Evolutionary conservation across 208 protist species (phyloP), one percentile per base, ranked within the genome.

Genomic region (Trypanosoma lewisi): DNA sequence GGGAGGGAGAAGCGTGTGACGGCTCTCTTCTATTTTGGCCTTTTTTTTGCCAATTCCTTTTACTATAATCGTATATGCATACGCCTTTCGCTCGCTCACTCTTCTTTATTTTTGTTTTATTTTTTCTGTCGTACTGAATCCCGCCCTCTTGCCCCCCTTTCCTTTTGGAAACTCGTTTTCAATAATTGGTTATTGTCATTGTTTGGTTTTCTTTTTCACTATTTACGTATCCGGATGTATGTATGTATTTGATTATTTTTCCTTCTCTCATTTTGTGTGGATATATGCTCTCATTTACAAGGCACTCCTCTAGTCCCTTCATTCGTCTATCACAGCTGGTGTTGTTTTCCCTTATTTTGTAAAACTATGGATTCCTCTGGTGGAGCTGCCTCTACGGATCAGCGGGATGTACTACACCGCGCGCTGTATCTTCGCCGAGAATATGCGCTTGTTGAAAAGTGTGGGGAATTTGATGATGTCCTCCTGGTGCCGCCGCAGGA

Each of bases 391-490:
- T 33, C 51, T n/a, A 55, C 59, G 8, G 49, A 49, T 23, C 19
- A 12, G 0, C 73, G 67, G n/a, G 80, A 84, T 45, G 50, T 68
- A 21, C 69, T 90, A 19, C 83, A 76, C 59, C 77, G 84, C 14
- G 51, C 78, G 17, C 56, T 87, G 14, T 91, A 91, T 56, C 55
- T 91, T 0, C 84, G 81, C 14, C 59, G 84, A 8, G 80, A 91
- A 66, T 79, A 76, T 42, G 65, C 53, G n/a, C 59, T 67, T 21
- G 30, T 80, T 2, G 37, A 55, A 45, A 21, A 44, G 39, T 50
- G 55, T 17, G 67, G 67, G 17, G 57, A 68, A 19, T 71, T 79
- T 34, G 50, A 63, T 17, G 73, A 79, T 48, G 39, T 79, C 17
- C 31, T 79, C 16, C 53, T 79, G 19, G 34, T 74, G 1, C 73